These are phyloP conservation scores for Pichia paraexigua DNA, from an alignment of 805 yeast species.

Conservation along the genomic window DNA sequence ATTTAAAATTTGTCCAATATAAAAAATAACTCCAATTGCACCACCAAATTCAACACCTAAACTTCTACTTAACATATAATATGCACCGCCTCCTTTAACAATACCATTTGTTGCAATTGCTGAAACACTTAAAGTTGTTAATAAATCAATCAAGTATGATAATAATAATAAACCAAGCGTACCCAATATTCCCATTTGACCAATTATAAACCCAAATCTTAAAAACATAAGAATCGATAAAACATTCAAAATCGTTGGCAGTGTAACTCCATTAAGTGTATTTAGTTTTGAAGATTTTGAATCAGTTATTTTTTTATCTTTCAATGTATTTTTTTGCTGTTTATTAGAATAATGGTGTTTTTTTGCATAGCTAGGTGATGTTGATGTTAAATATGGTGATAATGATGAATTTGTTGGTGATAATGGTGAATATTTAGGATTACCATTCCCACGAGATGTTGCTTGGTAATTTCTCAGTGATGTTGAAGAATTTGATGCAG, in stretches of 20 bases:
- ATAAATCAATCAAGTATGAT: slow-evolving; percentile 71
- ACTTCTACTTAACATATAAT: slow-evolving; percentile 92
- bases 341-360: not conserved
- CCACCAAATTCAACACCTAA: slow-evolving; percentile 99
- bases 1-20: slow-evolving; percentile 88
- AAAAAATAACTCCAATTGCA: slow-evolving; percentile 90
- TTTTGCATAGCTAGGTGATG: not conserved
- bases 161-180: slow-evolving; percentile 56
- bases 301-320: not conserved
- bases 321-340: not conserved
- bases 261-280: slow-evolving; percentile 83
- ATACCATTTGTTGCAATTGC: slow-evolving; percentile 98
- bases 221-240: slow-evolving; percentile 90
- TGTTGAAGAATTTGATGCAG: not conserved
- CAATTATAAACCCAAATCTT: slow-evolving; percentile 90
- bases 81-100: slow-evolving; percentile 97
- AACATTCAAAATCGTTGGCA: slow-evolving; percentile 90
- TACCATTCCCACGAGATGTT: not conserved
- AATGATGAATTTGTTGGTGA: not conserved
- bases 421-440: not conserved
- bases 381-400: not conserved
- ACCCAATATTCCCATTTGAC: slow-evolving; percentile 88
- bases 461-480: slow-evolving; percentile 1
- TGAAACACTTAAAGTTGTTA: slow-evolving; percentile 84
- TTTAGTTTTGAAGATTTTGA: slow-evolving; percentile 40